phyloP scores from a whole-genome alignment of 164 flowering plant genomes.

The Tetrastigma voinierianum region DNA sequence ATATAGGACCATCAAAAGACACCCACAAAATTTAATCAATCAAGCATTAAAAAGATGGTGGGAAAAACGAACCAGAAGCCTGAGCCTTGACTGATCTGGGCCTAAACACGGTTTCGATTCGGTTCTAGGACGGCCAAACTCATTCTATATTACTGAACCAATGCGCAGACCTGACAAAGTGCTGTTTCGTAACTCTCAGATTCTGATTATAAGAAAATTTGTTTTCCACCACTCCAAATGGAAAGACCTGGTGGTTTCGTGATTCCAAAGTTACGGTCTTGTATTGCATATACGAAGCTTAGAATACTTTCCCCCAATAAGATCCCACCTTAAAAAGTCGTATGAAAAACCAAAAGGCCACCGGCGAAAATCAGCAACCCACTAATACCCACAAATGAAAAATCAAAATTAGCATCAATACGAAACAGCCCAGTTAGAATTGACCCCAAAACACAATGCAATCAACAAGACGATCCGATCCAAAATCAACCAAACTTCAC shows the following conservation, averaged over 20 bases:
- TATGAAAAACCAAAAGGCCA: constrained; percentile 5
- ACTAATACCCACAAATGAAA: too few relatives aligned
- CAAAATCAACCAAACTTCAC: too few relatives aligned
- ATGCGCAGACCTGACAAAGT: constrained; percentile 24
- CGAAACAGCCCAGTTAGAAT: too few relatives aligned
- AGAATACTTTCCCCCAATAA: constrained; percentile 48
- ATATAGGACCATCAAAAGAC: too few relatives aligned
- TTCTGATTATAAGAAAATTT: too few relatives aligned
- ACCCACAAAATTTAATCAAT: background rate
- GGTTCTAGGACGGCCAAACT: constrained; percentile 31
- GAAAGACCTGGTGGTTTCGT: constrained; percentile 22
- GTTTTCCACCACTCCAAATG: too few relatives aligned
- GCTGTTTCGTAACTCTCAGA: constrained; percentile 19
- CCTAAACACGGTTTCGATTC: constrained; percentile 28
- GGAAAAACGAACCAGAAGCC: constrained; percentile 55
- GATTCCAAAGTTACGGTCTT: constrained; percentile 35
- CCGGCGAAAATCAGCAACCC: too few relatives aligned
- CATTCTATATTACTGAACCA: constrained; percentile 39
- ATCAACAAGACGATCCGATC: too few relatives aligned
- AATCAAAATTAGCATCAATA: too few relatives aligned
- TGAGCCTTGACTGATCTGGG: constrained; percentile 60
- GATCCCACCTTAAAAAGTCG: background rate
- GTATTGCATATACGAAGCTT: constrained; percentile 38
- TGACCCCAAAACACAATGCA: too few relatives aligned
- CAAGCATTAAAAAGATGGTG: background rate